phyloP scores from a whole-genome alignment of 495 filamentous ascomycete species.

The Alectoria sarmentosa region DNA sequence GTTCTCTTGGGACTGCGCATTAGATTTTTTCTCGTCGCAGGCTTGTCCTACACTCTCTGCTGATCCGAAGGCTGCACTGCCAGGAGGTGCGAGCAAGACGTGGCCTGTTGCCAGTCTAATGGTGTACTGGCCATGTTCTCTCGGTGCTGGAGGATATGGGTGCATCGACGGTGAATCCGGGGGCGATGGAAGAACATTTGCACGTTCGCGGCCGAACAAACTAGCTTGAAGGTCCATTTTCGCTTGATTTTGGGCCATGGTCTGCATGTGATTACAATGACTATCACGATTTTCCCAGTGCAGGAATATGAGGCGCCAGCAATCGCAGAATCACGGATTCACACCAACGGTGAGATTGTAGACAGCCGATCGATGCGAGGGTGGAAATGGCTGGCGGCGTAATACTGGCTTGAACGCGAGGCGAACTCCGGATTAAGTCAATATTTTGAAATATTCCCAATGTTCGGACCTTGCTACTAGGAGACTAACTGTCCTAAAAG shows the following conservation, averaged over 20 bases:
- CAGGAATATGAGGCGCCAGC: not conserved
- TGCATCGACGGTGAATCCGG: not conserved
- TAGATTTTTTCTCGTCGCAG: not conserved
- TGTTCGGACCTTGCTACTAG: not conserved
- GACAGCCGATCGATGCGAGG: not conserved
- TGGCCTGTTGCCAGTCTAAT: not conserved
- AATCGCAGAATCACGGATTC: not conserved
- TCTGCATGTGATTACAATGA: not conserved
- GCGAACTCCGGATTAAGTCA: not conserved
- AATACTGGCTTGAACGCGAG: not conserved
- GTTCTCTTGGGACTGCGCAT: not conserved
- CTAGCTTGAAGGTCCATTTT: not conserved
- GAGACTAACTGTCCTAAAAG: no score
- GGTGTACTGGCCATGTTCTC: not conserved
- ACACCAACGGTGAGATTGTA: not conserved
- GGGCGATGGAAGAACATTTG: constrained; percentile 10
- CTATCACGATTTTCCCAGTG: not conserved
- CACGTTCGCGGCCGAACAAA: not conserved
- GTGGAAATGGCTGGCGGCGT: not conserved
- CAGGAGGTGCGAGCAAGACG: not conserved
- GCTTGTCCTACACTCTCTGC: not conserved
- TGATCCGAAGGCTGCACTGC: not conserved
- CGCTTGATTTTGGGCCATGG: not conserved
- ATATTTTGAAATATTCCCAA: not conserved
- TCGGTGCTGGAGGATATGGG: not conserved